phyloP scores from a whole-genome alignment of 345 rosid species.

The Trapa incisa region DNA sequence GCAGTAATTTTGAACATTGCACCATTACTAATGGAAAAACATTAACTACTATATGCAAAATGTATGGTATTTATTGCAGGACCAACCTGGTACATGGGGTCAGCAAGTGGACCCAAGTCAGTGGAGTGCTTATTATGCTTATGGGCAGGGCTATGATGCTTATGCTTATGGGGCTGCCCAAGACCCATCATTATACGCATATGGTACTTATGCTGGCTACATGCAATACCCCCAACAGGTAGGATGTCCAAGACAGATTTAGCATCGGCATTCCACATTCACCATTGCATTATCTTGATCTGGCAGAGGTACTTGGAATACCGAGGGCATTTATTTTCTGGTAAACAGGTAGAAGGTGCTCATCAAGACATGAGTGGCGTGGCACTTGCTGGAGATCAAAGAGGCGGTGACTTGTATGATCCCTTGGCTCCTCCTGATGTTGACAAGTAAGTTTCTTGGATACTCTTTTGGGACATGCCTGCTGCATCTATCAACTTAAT shows the following conservation, averaged over 20 bases:
- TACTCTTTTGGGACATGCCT: not conserved
- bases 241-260: slow-evolving; percentile 1
- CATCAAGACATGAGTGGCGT: slow-evolving; percentile 16
- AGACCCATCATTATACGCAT: slow-evolving; percentile 79
- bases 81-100: slow-evolving; percentile 40
- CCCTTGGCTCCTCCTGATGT: slow-evolving; percentile 84
- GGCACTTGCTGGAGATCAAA: slow-evolving; percentile 43
- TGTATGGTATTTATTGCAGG: slow-evolving; percentile 29
- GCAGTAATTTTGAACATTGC: not conserved
- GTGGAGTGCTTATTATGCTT: slow-evolving; percentile 86
- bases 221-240: slow-evolving; percentile 84
- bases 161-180: slow-evolving; percentile 70
- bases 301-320: not conserved
- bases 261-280: not conserved
- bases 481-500: too few species aligned
- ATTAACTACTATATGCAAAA: not conserved
- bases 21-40: not conserved
- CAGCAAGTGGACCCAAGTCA: slow-evolving; percentile 80
- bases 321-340: not conserved
- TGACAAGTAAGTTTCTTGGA: slow-evolving; percentile 41
- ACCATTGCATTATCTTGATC: not conserved
- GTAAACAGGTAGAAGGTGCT: slow-evolving; percentile 54
- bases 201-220: slow-evolving; percentile 82
- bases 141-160: slow-evolving; percentile 88
- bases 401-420: slow-evolving; percentile 61